These are phyloP conservation scores for Microcera coccophila DNA, from an alignment of 2,329 filamentous ascomycete species.

Conservation along the genomic window DNA sequence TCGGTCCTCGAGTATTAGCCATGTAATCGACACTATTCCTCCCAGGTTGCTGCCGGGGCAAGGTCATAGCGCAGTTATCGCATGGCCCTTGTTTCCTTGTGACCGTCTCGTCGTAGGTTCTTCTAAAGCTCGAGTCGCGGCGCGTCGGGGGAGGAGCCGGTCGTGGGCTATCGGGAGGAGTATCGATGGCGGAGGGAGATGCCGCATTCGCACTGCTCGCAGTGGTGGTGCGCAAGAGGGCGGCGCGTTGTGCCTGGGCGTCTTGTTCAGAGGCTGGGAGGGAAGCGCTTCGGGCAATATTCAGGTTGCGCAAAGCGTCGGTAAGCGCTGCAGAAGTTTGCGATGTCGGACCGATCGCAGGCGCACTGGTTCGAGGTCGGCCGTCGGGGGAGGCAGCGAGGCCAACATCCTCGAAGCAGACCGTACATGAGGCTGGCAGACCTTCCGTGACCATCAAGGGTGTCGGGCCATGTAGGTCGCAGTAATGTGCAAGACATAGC, in stretches of 20 bases:
- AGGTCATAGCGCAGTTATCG: conserved; percentile 64
- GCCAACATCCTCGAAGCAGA: conserved; percentile 50
- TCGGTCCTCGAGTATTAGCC: conserved; percentile 48
- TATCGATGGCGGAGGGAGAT: conserved; percentile 47
- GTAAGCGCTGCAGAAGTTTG: conserved; percentile 38
- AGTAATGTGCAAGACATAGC: conserved; percentile 68
- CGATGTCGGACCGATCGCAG: conserved; percentile 32
- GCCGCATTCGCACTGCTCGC: conserved; percentile 29
- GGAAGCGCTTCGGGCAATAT: conserved; percentile 43
- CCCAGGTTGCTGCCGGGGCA: conserved; percentile 43
- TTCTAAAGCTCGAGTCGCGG: conserved; percentile 57
- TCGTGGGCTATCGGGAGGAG: conserved; percentile 55
- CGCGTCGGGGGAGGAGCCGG: conserved; percentile 38
- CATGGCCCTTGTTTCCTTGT: conserved; percentile 61
- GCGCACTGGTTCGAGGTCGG: conserved; percentile 40
- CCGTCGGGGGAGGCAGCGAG: conserved; percentile 22
- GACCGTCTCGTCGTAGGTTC: conserved; percentile 63
- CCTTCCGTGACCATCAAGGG: conserved; percentile 68
- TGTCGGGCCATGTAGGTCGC: conserved; percentile 66
- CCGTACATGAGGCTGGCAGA: conserved; percentile 55
- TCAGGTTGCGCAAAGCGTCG: conserved; percentile 47
- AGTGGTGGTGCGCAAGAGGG: conserved; percentile 40
- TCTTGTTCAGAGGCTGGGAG: conserved; percentile 44
- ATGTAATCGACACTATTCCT: conserved; percentile 27
- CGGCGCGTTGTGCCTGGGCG: conserved; percentile 39